A percentile compares a stretch with the other conserved stretches of the same genome.
Evolutionary conservation across 2,329 filamentous ascomycete species (phyloP).

Genomic region (Arthrobotrys iridis): DNA sequence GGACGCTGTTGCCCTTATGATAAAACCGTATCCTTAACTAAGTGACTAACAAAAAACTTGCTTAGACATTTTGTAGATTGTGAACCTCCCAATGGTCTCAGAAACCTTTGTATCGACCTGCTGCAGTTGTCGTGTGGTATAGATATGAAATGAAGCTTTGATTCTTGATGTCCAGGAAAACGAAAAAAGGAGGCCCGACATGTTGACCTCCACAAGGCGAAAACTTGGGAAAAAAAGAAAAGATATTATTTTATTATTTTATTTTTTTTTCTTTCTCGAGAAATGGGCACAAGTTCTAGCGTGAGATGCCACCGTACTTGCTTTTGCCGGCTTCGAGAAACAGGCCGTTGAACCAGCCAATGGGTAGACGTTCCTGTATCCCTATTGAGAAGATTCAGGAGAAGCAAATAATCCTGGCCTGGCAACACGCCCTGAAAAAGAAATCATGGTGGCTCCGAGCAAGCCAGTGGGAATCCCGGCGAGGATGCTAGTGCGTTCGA

Average conservation of each 20-base stretch:
- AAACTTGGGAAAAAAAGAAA: conserved; percentile 33
- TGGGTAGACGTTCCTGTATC: conserved; percentile 47
- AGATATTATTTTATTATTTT: too few species aligned
- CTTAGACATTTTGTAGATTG: too few species aligned
- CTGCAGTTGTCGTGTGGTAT: conserved; percentile 22
- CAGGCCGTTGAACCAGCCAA: conserved; percentile 53
- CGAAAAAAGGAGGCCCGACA: conserved; percentile 35
- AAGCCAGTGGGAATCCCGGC: conserved; percentile 41
- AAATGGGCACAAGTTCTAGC: conserved; percentile 36
- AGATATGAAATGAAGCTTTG: conserved; percentile 32
- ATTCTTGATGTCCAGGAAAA: conserved; percentile 15
- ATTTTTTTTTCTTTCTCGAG: too few species aligned
- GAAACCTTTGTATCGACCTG: conserved; percentile 29
- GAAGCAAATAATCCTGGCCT: conserved; percentile 52
- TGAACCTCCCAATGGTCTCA: conserved; percentile 10
- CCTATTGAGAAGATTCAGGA: conserved; percentile 20
- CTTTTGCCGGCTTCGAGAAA: conserved; percentile 30
- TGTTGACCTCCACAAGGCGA: conserved; percentile 14
- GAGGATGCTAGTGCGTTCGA: conserved; percentile 36
- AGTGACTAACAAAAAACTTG: too few species aligned
- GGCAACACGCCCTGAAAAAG: conserved; percentile 29
- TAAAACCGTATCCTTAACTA: neutral
- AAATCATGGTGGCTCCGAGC: conserved; percentile 32
- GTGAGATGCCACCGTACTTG: conserved; percentile 42
- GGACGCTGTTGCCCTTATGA: neutral